These are phyloP conservation scores for Rheum nobile DNA, from an alignment of 148 eudicot genomes.

Conservation along the genomic window DNA sequence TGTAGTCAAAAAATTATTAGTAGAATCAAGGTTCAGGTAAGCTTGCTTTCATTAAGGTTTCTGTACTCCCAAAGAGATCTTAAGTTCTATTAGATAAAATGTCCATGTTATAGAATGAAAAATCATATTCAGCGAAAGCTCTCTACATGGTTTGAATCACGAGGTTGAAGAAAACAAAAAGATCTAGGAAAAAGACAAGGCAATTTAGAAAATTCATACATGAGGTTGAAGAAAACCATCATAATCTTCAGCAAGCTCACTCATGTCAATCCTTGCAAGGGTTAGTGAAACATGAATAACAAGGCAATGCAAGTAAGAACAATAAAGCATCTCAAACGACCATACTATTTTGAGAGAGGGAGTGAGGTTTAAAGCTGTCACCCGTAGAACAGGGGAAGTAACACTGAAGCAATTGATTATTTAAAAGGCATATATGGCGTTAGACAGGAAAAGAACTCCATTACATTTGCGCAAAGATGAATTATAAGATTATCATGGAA, in stretches of 20 bases:
- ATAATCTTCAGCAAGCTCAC: constrained; percentile 98
- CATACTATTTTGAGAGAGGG: not conserved
- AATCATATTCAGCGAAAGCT: not conserved
- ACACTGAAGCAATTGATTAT: not conserved
- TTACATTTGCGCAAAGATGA: not conserved
- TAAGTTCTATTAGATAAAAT: not conserved
- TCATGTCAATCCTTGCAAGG: constrained; percentile 98
- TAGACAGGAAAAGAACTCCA: not conserved
- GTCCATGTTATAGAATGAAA: not conserved
- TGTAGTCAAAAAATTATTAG: not conserved
- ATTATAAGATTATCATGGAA: too few relatives aligned
- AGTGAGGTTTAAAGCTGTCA: not conserved
- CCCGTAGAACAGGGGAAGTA: not conserved
- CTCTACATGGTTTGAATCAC: not conserved
- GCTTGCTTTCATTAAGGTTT: not conserved
- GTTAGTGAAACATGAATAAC: constrained; percentile 83
- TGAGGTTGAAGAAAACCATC: constrained; percentile 95
- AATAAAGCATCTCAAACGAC: not conserved
- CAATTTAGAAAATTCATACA: constrained; percentile 33
- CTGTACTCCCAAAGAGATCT: not conserved
- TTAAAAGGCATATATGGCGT: not conserved
- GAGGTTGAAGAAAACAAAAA: too few relatives aligned
- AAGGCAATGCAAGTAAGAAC: not conserved
- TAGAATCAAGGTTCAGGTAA: not conserved
- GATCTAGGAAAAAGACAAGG: not conserved